Evolutionary conservation across 1,284 basidiomycete genomes (phyloP), one percentile per base, ranked within the genome.

Genomic region (Papiliotrema laurentii): DNA sequence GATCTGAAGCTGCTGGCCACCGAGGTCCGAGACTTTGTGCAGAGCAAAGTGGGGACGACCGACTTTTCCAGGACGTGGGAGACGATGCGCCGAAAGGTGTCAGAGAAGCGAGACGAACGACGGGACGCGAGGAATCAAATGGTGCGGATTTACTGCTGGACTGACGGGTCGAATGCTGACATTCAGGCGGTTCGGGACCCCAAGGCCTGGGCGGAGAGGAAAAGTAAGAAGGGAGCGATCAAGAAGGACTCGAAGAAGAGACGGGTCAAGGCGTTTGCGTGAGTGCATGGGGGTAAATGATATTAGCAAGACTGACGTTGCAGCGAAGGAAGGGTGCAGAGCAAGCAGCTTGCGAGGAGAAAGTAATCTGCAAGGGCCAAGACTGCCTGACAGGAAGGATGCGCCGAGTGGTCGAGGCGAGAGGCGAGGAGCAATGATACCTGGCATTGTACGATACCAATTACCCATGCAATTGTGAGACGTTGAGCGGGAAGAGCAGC

Each of bases 11-110:
- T 80, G 3, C 79, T 92, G 0, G 85, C 89, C 0, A 77, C 81
- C 13, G 93, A 99, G 71, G 76, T 98, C 11, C 86, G 91, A 63
- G 89, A 92, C 49, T 80, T 97, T 16, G 75, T 99, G 0, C 92
- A 92, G 65, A 71, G 75, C 39, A 89, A 89, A 76, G 85, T 96
- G 31, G 92, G 92, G 24, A 82, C 84, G 13, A 86, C 85, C 1
- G 80, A 79, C 49, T 98, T 96, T 73, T 82, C 90, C 3, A 71
- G 70, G 18, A 80, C 80, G 0, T 97, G 96, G 75, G 87, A 84
- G 57, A 78, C 79, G 47, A 85, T 97, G 47, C 81, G 89, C 34
- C 84, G 90, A 64, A 77, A 80, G 27, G 81, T 83, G 1, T 72
- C 84, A 26, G 80, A 79, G 30, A 80, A 89, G 30, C 80, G 87